A percentile compares a stretch with the other conserved stretches of the same genome.
Evolutionary conservation across 176 grass and related monocot genomes (phyloP).

Genomic region (Carex scoparia): DNA sequence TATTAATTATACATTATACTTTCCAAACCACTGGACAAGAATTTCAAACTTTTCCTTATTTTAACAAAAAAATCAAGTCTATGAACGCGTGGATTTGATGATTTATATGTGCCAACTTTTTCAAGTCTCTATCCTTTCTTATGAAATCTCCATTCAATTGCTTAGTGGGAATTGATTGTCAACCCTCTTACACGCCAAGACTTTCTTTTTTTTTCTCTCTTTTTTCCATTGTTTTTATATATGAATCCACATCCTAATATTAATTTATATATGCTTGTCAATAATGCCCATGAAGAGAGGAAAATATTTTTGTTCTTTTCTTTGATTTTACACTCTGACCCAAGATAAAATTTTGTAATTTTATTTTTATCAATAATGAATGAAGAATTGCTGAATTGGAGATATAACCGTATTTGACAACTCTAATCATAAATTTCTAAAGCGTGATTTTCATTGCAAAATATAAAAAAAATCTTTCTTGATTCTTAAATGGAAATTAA

Average conservation of each 20-base stretch:
- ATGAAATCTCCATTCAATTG: slow-evolving; percentile 12
- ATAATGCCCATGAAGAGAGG: neutral
- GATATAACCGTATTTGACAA: too few species aligned
- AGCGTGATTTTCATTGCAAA: too few species aligned
- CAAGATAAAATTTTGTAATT: too few species aligned
- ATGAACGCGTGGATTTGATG: slow-evolving; percentile 2
- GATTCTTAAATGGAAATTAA: too few species aligned
- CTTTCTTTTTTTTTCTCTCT: neutral
- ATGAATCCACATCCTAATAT: neutral
- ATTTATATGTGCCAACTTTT: neutral
- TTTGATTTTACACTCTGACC: too few species aligned
- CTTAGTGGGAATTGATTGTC: slow-evolving; percentile 8
- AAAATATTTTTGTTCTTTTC: too few species aligned
- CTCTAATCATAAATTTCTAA: too few species aligned
- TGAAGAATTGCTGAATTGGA: too few species aligned
- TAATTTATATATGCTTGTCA: neutral
- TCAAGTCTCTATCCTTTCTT: neutral
- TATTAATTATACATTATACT: neutral
- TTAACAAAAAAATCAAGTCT: neutral
- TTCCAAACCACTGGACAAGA: neutral
- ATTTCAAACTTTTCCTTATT: neutral
- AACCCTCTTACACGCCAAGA: slow-evolving; percentile 21
- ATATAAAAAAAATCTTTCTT: too few species aligned
- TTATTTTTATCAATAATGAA: too few species aligned
- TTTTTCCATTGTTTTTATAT: neutral